Evolutionary conservation across 2,329 filamentous ascomycete species (phyloP).

Genomic region (Lecanosticta acicola): DNA sequence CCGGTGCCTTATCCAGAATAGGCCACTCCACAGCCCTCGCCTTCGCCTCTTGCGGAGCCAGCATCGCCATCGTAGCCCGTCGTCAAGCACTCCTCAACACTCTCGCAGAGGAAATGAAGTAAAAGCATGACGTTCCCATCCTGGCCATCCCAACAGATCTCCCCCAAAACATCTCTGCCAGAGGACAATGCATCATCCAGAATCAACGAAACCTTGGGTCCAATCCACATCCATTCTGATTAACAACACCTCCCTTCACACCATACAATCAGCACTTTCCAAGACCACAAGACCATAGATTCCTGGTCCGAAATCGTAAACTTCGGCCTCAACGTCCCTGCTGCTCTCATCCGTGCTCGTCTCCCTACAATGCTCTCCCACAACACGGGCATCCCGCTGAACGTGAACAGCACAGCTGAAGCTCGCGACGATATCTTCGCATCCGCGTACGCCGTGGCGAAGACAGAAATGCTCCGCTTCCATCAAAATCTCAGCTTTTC

Average conservation of each 20-base stretch:
- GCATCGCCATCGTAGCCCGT: slow-evolving; percentile 19
- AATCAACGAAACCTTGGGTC: too few relatives aligned
- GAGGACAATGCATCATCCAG: too few relatives aligned
- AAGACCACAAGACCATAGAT: not conserved
- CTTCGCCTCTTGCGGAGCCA: slow-evolving; percentile 19
- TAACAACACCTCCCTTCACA: slow-evolving; percentile 12
- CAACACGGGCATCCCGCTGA: slow-evolving; percentile 5
- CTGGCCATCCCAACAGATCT: slow-evolving; percentile 18
- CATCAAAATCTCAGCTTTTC: not conserved
- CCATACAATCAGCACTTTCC: not conserved
- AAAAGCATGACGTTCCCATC: slow-evolving; percentile 10
- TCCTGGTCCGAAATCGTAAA: not conserved
- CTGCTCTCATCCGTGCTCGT: slow-evolving; percentile 3
- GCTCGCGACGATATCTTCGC: not conserved
- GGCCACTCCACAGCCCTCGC: slow-evolving; percentile 16
- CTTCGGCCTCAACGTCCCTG: not conserved
- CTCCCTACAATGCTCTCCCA: slow-evolving; percentile 5
- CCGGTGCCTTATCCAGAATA: slow-evolving; percentile 23
- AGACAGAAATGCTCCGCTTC: slow-evolving; percentile 2
- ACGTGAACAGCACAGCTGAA: slow-evolving; percentile 2
- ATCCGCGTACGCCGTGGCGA: slow-evolving; percentile 2
- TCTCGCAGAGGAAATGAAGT: slow-evolving; percentile 18
- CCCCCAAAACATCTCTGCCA: not conserved
- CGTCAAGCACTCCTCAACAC: slow-evolving; percentile 18
- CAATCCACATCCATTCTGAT: slow-evolving; percentile 17